Percentiles rank a stretch among this genome's conserved stretches.
Evolutionary conservation across 768 basidiomycete genomes (phyloP).

Genomic region (Paxillus ammoniavirescens): DNA sequence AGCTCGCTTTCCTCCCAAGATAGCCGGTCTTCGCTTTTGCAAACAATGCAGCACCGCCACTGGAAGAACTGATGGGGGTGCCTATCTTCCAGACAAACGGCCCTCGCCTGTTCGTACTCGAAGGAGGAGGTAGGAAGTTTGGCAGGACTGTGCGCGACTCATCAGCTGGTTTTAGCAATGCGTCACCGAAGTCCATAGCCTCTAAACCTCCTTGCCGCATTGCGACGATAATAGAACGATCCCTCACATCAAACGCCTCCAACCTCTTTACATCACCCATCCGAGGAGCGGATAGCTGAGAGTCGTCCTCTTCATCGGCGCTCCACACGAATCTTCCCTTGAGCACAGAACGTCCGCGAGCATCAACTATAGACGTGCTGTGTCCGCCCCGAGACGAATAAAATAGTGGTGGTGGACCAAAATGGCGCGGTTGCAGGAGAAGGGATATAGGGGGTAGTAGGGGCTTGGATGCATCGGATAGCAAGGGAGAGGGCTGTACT

Average conservation of each 20-base stretch:
- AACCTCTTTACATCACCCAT: conserved; percentile 83
- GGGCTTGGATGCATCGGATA: conserved; percentile 46
- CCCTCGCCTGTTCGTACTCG: conserved; percentile 62
- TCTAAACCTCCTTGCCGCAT: conserved; percentile 87
- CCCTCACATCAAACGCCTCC: conserved; percentile 77
- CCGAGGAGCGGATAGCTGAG: conserved; percentile 36
- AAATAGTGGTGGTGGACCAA: conserved; percentile 84
- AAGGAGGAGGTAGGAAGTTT: conserved; percentile 60
- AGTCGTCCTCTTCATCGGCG: conserved; percentile 51
- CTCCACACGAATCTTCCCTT: conserved; percentile 83
- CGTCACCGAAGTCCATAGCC: conserved; percentile 77
- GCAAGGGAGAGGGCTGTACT: conserved; percentile 20
- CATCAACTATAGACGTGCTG: conserved; percentile 84
- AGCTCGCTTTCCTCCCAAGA: conserved; percentile 49
- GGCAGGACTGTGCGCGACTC: conserved; percentile 74
- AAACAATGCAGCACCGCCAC: conserved; percentile 39
- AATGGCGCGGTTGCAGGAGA: conserved; percentile 74
- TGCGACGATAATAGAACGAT: conserved; percentile 77
- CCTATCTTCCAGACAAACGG: conserved; percentile 87
- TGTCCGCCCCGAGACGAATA: conserved; percentile 88
- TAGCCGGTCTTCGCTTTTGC: conserved; percentile 41
- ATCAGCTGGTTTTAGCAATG: conserved; percentile 76
- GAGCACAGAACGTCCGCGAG: conserved; percentile 80
- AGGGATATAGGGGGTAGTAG: conserved; percentile 74
- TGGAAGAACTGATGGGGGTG: conserved; percentile 52